phyloP scores from a whole-genome alignment of 768 basidiomycete species.

The Xerocomus spinulosus region DNA sequence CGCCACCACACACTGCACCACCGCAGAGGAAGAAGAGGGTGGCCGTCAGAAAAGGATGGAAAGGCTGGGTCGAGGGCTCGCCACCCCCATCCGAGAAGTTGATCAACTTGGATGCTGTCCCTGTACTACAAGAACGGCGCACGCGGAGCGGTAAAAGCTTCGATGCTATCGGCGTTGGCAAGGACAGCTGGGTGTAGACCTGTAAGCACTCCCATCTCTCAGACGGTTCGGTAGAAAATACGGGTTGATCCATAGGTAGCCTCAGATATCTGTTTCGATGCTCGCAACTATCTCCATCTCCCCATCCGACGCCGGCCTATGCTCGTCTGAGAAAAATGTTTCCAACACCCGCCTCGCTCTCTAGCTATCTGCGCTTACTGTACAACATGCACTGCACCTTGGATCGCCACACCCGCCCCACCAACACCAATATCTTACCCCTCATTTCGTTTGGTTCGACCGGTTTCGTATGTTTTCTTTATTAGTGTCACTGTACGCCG shows the following conservation, averaged over 20 bases:
- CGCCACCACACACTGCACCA: constrained; percentile 22
- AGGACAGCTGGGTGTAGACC: constrained; percentile 68
- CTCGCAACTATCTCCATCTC: background rate
- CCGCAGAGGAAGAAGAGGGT: constrained; percentile 59
- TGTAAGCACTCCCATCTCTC: constrained; percentile 36
- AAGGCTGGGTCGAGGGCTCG: constrained; percentile 87
- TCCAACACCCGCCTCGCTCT: constrained; percentile 11
- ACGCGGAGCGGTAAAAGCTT: constrained; percentile 85
- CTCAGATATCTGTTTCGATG: constrained; percentile 2
- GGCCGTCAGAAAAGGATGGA: constrained; percentile 77
- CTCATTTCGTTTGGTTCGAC: constrained; percentile 15
- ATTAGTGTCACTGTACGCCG: constrained; percentile 22
- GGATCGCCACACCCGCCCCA: constrained; percentile 15
- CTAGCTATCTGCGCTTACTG: constrained; percentile 18
- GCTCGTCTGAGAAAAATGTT: constrained; percentile 11
- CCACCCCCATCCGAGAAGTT: constrained; percentile 75
- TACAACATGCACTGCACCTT: constrained; percentile 22
- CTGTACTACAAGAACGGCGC: constrained; percentile 65
- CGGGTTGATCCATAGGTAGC: constrained; percentile 25
- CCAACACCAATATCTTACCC: constrained; percentile 19
- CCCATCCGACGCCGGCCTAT: background rate
- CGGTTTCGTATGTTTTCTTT: constrained; percentile 24
- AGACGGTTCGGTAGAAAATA: constrained; percentile 48
- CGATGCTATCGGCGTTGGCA: constrained; percentile 74
- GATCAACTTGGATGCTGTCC: constrained; percentile 74